Evolutionary conservation across 1,139 yeast species (phyloP), one percentile per base, ranked within the genome.

Genomic region (Spencermartinsiella ligniputridi): DNA sequence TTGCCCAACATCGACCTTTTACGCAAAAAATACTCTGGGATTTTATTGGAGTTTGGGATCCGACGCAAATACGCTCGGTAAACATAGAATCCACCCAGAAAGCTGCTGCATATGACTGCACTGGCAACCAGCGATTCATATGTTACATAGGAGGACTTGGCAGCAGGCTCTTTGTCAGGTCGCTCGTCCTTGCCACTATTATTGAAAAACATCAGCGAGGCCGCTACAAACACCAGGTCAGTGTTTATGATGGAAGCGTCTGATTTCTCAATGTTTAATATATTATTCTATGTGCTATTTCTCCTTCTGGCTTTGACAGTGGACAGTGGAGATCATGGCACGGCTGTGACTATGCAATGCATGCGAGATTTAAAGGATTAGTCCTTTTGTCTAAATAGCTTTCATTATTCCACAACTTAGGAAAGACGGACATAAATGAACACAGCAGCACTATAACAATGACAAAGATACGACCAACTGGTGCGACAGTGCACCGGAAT

Each of bases 1-100:
- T 75, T 72, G 0, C 98, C 98, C 46, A 76, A 75, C n/a, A 90
- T 54, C 53, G 74, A 71, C 22, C 73, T 63, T 11, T 60, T 64
- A n/a, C 70, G 66, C 40, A 63, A 53, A 39, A 53, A 55, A 16
- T 54, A 38, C 35, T 52, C 55, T 9, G 70, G 69, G 16, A 66
- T 35, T 9, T 48, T 47, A n/a, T 47, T 22, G 2, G 66, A 55
- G 40, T 47, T 60, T 2, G 66, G 61, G n/a, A 66, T 53, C 20
- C 69, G 53, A 6, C 63, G 52, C n/a, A 66, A 42, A 45, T 48
- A 64, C 21, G 52, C 29, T 16, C 65, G 47, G 51, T 61, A 66
- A 8, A 57, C 27, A 41, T 54, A 60, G 40, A 37, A 37, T 8
- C 40, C 40, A 6, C 25, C 18, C 4, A 37, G 22, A 21, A 37